Conservation (phyloP, 225 moss, liverwort and hornwort species). For the Bryum argenteum region DNA sequence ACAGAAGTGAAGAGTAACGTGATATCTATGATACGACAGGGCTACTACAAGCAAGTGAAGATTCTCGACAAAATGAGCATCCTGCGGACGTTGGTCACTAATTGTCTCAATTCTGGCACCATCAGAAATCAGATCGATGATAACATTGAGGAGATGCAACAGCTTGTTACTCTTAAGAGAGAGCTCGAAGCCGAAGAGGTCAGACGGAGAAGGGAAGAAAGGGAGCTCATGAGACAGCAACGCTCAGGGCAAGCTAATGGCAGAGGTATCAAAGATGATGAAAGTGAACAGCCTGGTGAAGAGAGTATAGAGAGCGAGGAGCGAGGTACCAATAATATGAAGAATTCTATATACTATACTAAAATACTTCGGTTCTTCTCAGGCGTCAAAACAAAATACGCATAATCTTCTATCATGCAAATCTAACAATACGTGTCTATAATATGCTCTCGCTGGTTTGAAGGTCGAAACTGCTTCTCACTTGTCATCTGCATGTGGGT, state of each 20-base stretch:
- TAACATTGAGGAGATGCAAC: constrained; percentile 84
- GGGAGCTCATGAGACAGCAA: constrained; percentile 58
- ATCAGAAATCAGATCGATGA: constrained; percentile 93
- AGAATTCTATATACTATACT: not conserved
- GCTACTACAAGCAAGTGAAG: constrained; percentile 73
- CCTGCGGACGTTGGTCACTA: constrained; percentile 74
- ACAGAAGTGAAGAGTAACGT: constrained; percentile 55
- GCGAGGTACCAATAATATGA: constrained; percentile 35
- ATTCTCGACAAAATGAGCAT: constrained; percentile 72
- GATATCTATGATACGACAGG: constrained; percentile 78
- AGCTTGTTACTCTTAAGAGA: constrained; percentile 70
- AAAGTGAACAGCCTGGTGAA: constrained; percentile 41
- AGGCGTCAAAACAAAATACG: not conserved
- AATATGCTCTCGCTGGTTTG: constrained; percentile 15
- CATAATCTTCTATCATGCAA: constrained; percentile 5
- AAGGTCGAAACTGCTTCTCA: constrained; percentile 25
- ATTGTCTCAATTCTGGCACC: constrained; percentile 65
- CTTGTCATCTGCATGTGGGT: constrained; percentile 27
- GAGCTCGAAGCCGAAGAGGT: constrained; percentile 75
- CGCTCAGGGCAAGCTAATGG: constrained; percentile 52
- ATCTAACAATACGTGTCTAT: constrained; percentile 4
- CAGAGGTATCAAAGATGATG: constrained; percentile 44
- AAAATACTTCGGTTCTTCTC: no score
- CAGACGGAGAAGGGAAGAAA: constrained; percentile 77
- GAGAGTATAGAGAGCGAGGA: constrained; percentile 49